Conservation (phyloP, 495 filamentous ascomycete genomes). For the Aspergillus indologenus region DNA sequence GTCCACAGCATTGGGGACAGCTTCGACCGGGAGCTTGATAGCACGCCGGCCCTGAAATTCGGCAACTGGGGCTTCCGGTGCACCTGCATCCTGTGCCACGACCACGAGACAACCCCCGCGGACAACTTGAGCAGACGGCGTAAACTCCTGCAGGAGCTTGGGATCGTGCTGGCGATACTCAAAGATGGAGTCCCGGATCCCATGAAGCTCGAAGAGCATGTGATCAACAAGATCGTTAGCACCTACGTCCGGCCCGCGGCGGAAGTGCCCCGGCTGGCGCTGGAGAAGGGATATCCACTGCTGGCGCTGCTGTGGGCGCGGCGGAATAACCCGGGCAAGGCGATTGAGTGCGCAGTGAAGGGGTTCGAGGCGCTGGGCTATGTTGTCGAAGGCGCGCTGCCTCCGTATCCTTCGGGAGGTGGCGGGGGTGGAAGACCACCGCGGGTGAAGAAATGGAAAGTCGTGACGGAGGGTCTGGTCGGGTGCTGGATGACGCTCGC, state of each 20-base stretch:
- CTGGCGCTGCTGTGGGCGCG: constrained; percentile 27
- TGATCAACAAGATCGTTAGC: constrained; percentile 20
- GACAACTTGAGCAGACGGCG: too few relatives aligned
- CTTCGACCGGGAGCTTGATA: constrained; percentile 16
- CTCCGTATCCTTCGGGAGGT: constrained; percentile 11
- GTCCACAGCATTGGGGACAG: too few relatives aligned
- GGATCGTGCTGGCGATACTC: constrained; percentile 6
- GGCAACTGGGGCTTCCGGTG: constrained; percentile 49
- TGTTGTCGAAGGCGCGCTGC: constrained; percentile 33
- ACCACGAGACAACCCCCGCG: constrained; percentile 19
- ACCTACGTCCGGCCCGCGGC: constrained; percentile 11
- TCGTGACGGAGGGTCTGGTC: constrained; percentile 26
- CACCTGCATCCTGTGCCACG: constrained; percentile 40
- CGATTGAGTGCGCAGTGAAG: constrained; percentile 27
- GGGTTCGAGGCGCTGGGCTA: constrained; percentile 40
- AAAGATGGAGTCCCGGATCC: not conserved
- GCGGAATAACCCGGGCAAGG: constrained; percentile 27
- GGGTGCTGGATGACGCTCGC: constrained; percentile 36
- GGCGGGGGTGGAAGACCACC: too few relatives aligned
- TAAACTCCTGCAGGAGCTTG: not conserved
- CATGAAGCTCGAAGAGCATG: constrained; percentile 17
- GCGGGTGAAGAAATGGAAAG: constrained; percentile 43
- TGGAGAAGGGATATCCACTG: constrained; percentile 23
- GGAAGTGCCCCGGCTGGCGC: not conserved
- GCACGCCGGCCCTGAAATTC: constrained; percentile 15